Percentiles rank a stretch among this genome's conserved stretches.
Evolutionary conservation across 352 stramenopile genomes (phyloP).

Genomic region (Phytophthora boehmeriae): DNA sequence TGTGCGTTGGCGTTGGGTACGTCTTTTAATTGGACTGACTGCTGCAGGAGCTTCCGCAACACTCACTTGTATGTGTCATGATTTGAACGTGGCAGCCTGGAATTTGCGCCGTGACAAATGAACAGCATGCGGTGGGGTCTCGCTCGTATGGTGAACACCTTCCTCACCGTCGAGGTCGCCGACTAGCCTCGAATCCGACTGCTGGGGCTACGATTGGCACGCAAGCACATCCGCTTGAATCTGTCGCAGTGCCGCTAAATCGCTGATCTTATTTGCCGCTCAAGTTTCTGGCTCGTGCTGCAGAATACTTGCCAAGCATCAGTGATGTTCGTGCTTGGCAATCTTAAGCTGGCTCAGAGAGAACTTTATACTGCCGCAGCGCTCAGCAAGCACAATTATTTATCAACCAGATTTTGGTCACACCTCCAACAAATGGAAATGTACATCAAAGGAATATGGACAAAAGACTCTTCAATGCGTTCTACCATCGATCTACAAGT

Average conservation of each 20-base stretch:
- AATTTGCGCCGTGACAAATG: slow-evolving; percentile 76
- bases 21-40: slow-evolving; percentile 4
- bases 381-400: slow-evolving; percentile 24
- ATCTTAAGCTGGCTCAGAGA: too few species aligned
- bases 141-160: slow-evolving; percentile 30
- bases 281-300: slow-evolving; percentile 3
- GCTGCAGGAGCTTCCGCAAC: not conserved
- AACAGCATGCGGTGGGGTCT: slow-evolving; percentile 54
- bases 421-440: not conserved
- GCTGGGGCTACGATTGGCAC: slow-evolving; percentile 19
- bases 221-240: slow-evolving; percentile 25
- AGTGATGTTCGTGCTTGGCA: too few species aligned
- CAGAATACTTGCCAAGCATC: too few species aligned
- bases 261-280: slow-evolving; percentile 10
- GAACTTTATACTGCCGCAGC: too few species aligned
- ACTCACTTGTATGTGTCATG: not conserved
- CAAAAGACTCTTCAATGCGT: not conserved
- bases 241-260: slow-evolving; percentile 27
- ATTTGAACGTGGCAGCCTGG: slow-evolving; percentile 49
- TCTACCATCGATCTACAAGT: not conserved
- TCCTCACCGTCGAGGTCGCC: slow-evolving; percentile 25
- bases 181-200: slow-evolving; percentile 17
- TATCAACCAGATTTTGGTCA: slow-evolving; percentile 34
- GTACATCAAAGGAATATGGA: too few species aligned
- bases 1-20: slow-evolving; percentile 77